phyloP scores from a whole-genome alignment of 2,329 filamentous ascomycete species.

The Colletotrichum endophyticum region DNA sequence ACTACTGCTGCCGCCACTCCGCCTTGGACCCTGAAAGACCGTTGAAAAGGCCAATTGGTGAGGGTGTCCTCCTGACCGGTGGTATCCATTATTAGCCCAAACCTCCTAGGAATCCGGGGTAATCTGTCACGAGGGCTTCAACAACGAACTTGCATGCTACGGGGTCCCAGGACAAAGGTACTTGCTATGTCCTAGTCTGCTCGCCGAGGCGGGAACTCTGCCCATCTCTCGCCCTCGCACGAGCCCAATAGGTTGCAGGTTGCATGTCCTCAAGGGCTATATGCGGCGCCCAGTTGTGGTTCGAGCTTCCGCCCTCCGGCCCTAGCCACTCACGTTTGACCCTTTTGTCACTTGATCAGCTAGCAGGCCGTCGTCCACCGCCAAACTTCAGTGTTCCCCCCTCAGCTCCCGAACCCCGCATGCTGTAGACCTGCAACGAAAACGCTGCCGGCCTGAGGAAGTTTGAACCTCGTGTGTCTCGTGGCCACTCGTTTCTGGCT shows the following conservation, averaged over 20 bases:
- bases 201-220: conserved; percentile 15
- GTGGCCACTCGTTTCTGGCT: conserved; percentile 6
- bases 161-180: background rate
- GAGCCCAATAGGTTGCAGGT: conserved; percentile 12
- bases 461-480: conserved; percentile 10
- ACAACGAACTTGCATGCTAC: background rate
- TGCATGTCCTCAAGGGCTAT: background rate
- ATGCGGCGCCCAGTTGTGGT: background rate
- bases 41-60: background rate
- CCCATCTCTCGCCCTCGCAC: conserved; percentile 10
- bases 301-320: background rate
- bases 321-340: conserved; percentile 15
- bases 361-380: background rate
- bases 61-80: background rate
- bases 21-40: background rate
- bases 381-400: background rate
- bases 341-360: conserved; percentile 17
- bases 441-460: background rate
- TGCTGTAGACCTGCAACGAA: conserved; percentile 10
- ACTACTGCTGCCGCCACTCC: background rate
- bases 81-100: background rate
- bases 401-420: conserved; percentile 15
- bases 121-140: background rate
- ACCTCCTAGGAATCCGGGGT: background rate
- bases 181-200: conserved; percentile 3